Conservation (phyloP, 2,329 filamentous ascomycete species). For the Alternaria brassicicola region DNA sequence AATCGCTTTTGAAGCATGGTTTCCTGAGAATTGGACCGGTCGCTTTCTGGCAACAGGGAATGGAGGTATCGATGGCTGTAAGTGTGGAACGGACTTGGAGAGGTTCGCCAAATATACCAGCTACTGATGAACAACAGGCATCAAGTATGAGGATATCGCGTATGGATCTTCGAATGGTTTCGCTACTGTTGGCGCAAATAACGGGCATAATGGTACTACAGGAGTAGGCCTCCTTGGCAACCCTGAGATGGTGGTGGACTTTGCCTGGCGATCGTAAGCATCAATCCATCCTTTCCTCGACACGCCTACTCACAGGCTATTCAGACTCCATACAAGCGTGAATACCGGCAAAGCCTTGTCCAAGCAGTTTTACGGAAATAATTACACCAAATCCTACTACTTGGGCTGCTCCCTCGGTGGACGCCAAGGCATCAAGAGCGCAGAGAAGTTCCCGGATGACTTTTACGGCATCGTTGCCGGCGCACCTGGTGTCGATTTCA, state of each 20-base stretch:
- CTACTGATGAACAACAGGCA: constrained; percentile 39
- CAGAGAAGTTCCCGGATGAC: constrained; percentile 39
- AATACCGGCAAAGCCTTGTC: constrained; percentile 48
- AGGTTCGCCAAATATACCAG: too few species aligned
- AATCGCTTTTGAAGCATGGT: constrained; percentile 53
- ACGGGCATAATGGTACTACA: constrained; percentile 52
- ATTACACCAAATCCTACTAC: constrained; percentile 49
- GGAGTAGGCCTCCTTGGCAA: constrained; percentile 54
- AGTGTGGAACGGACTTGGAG: constrained; percentile 12
- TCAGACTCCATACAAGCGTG: constrained; percentile 48
- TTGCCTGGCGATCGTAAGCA: constrained; percentile 51
- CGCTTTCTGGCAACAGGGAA: constrained; percentile 50
- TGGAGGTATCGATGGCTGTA: constrained; percentile 52
- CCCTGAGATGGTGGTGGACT: constrained; percentile 56
- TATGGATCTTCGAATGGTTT: constrained; percentile 48
- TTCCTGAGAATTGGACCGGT: constrained; percentile 46
- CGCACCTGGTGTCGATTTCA: constrained; percentile 40
- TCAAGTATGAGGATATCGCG: constrained; percentile 49
- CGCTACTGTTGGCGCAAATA: constrained; percentile 50
- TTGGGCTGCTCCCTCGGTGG: constrained; percentile 45
- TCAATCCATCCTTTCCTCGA: too few species aligned
- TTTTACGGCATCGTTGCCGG: constrained; percentile 46
- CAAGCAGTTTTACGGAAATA: constrained; percentile 46
- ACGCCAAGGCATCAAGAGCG: constrained; percentile 39
- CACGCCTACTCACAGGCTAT: background rate